Conservation (phyloP, 495 filamentous ascomycete genomes). For the Penicillium angulare region DNA sequence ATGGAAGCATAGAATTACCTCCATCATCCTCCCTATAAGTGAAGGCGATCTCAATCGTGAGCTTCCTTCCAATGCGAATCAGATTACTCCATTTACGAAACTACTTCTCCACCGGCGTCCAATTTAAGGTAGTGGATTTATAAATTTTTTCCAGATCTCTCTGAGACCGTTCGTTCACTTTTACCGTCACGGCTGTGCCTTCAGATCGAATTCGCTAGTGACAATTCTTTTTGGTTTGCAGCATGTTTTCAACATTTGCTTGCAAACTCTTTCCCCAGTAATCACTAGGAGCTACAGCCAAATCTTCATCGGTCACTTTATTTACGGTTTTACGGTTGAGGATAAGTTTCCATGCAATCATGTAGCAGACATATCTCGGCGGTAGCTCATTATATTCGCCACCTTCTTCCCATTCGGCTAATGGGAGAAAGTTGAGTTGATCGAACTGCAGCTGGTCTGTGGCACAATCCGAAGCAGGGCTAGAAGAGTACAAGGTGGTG, state of each 20-base stretch:
- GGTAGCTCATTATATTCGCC: too few relatives aligned
- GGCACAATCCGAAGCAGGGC: too few relatives aligned
- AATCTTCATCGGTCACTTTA: slow-evolving; percentile 8
- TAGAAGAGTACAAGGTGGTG: too few relatives aligned
- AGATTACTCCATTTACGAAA: slow-evolving; percentile 17
- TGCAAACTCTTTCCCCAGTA: slow-evolving; percentile 3
- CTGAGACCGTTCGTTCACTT: slow-evolving; percentile 7
- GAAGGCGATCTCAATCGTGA: slow-evolving; percentile 9
- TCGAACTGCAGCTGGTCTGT: too few relatives aligned
- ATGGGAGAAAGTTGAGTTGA: too few relatives aligned
- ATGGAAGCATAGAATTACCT: not conserved
- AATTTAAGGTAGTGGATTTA: slow-evolving; percentile 7
- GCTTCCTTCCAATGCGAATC: slow-evolving; percentile 12
- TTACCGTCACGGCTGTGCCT: slow-evolving; percentile 7
- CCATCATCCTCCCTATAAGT: slow-evolving; percentile 6
- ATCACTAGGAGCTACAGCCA: slow-evolving; percentile 9
- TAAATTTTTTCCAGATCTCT: slow-evolving; percentile 8
- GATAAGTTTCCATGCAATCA: slow-evolving; percentile 6
- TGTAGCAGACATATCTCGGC: slow-evolving; percentile 6
- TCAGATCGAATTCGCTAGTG: slow-evolving; percentile 7
- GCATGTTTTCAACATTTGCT: slow-evolving; percentile 9
- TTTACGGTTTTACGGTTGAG: slow-evolving; percentile 8
- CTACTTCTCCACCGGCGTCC: slow-evolving; percentile 10
- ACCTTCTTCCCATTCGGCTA: too few relatives aligned
- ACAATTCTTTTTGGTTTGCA: slow-evolving; percentile 12